Evolutionary conservation across 2,329 filamentous ascomycete species (phyloP).

Genomic region (Aspergillus carbonarius): DNA sequence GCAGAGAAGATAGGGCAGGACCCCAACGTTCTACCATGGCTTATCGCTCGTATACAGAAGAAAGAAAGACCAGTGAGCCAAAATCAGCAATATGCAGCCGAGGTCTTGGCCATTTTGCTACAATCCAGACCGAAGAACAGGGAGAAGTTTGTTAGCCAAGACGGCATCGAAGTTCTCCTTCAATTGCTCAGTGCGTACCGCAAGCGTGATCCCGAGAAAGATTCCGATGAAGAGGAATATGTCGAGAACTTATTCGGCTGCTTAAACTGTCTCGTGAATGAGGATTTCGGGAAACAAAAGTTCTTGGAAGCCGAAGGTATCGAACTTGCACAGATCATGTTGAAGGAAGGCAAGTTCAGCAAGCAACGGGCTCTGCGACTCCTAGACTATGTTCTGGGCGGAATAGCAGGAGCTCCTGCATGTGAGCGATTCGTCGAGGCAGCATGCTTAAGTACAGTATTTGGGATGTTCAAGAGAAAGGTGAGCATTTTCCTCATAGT

Average conservation of each 20-base stretch:
- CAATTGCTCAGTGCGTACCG: slow-evolving; percentile 83
- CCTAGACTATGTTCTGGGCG: slow-evolving; percentile 75
- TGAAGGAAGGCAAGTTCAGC: slow-evolving; percentile 82
- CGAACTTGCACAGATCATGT: slow-evolving; percentile 87
- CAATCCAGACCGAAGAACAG: slow-evolving; percentile 71
- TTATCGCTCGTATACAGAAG: slow-evolving; percentile 70
- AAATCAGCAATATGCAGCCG: slow-evolving; percentile 93
- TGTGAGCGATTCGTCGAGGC: slow-evolving; percentile 78
- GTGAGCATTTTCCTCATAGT: slow-evolving; percentile 23
- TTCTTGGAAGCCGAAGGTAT: slow-evolving; percentile 89
- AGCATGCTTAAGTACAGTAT: slow-evolving; percentile 79
- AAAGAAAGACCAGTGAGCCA: slow-evolving; percentile 71
- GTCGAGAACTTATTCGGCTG: slow-evolving; percentile 92
- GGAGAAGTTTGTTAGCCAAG: slow-evolving; percentile 59
- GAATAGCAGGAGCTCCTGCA: slow-evolving; percentile 57
- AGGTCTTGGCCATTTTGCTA: slow-evolving; percentile 84
- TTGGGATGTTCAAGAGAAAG: slow-evolving; percentile 85
- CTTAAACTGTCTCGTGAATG: slow-evolving; percentile 76
- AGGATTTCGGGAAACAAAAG: slow-evolving; percentile 70
- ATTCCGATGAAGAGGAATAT: slow-evolving; percentile 88
- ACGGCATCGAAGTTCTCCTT: slow-evolving; percentile 76
- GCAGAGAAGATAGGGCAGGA: slow-evolving; percentile 72
- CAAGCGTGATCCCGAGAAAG: slow-evolving; percentile 78
- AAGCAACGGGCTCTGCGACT: slow-evolving; percentile 75
- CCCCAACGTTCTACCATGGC: slow-evolving; percentile 69